phyloP scores from a whole-genome alignment of 768 basidiomycete genomes.

The Kwoniella shandongensis region DNA sequence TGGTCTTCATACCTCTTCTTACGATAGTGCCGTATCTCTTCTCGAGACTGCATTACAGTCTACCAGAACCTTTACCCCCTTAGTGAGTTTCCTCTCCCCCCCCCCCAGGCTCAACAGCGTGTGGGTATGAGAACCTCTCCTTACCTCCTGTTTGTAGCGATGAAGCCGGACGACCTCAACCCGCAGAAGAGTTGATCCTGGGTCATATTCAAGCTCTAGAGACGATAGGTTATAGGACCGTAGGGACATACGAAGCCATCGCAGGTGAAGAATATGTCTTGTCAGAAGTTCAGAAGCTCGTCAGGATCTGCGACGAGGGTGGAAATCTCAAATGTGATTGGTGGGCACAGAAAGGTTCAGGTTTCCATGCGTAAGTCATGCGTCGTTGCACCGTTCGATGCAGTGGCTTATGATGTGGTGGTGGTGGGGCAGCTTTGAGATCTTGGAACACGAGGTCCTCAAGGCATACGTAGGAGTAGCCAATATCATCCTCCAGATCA shows the following conservation, averaged over 20 bases:
- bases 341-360: slow-evolving; percentile 84
- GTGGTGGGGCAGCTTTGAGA: slow-evolving; percentile 69
- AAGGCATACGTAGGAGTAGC: slow-evolving; percentile 84
- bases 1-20: slow-evolving; percentile 17
- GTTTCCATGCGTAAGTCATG: slow-evolving; percentile 72
- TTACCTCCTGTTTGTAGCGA: slow-evolving; percentile 19
- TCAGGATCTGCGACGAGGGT: slow-evolving; percentile 64
- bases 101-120: background rate
- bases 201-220: slow-evolving; percentile 58
- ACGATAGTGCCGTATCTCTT: slow-evolving; percentile 22
- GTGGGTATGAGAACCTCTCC: background rate
- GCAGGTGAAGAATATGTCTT: slow-evolving; percentile 80
- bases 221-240: slow-evolving; percentile 84
- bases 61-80: slow-evolving; percentile 17
- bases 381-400: background rate
- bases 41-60: slow-evolving; percentile 22
- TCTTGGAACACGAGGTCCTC: slow-evolving; percentile 75
- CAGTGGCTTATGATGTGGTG: background rate
- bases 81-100: slow-evolving; percentile 5
- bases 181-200: slow-evolving; percentile 42
- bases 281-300: slow-evolving; percentile 64
- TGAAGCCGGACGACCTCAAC: slow-evolving; percentile 31
- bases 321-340: slow-evolving; percentile 84
- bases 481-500: slow-evolving; percentile 84
- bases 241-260: slow-evolving; percentile 86